phyloP scores from a whole-genome alignment of 2,329 filamentous ascomycete species.

The Hymenoscyphus scutula region DNA sequence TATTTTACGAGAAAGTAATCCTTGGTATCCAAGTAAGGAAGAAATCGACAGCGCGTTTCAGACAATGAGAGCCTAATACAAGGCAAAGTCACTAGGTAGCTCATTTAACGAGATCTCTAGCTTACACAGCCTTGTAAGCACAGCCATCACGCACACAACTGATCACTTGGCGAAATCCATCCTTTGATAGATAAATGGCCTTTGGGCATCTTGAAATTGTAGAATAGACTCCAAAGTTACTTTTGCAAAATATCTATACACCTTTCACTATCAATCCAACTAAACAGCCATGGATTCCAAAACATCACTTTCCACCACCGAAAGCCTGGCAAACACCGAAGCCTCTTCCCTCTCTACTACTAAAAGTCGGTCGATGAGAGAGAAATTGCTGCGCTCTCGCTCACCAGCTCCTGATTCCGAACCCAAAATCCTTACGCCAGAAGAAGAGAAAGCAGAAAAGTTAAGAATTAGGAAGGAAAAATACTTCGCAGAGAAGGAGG shows the following conservation, averaged over 20 bases:
- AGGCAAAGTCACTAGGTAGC: neutral
- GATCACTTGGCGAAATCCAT: conserved; percentile 5
- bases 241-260: neutral
- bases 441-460: conserved; percentile 13
- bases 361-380: neutral
- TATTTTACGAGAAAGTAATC: neutral
- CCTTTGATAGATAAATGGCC: neutral
- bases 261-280: neutral
- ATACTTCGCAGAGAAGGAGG: conserved; percentile 9
- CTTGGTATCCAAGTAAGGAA: neutral
- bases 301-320: neutral
- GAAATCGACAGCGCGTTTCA: neutral
- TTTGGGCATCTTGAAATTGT: neutral
- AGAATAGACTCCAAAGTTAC: neutral
- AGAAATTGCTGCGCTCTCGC: neutral
- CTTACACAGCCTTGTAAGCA: neutral
- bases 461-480: conserved; percentile 13
- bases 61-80: neutral
- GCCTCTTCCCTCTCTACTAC: neutral
- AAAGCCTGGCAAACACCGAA: neutral
- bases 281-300: neutral
- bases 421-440: conserved; percentile 9
- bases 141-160: neutral
- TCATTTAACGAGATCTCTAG: neutral
- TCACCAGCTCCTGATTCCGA: neutral